Base-by-base conservation (phyloP, 176 grass and related monocot species). In the Puccinellia tenuiflora region DNA sequence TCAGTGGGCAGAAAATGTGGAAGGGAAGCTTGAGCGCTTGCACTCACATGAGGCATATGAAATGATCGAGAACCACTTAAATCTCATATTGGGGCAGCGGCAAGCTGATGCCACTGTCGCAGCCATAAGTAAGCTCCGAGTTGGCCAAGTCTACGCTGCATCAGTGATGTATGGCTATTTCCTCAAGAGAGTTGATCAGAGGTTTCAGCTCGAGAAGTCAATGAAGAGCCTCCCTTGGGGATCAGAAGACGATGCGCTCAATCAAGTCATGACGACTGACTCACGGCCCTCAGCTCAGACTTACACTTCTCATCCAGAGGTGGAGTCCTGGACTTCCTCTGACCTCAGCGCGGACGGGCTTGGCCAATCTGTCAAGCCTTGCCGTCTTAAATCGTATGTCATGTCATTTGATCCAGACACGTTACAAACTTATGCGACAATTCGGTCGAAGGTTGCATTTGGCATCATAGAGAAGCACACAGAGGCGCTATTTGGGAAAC, bases 121-220 rank as follows among this genome's bases (percentile, higher is more conserved):
- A 2, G 85, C 96, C 63, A 94, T 99, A 85, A 96, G 96, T 78
- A 99, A 96, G 88, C 96, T 99, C 87, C 88, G 93, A 11, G 93
- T 96, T 57, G 93, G 93, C 17, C 96, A 96, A 45, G 93, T 99
- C 37, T 99, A 99, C 61, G 93, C 96, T 76, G 96, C 96, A 81
- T 99, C 96, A 22, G 93, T 96, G 33, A 99, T 99, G 89, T 99
- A 96, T 71, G 96, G 96, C 9, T 99, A 99, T 68, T 99, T 96
- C 85, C 93, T 99, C 37, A 99, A 94, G 88, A 81, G 96, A 76
- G 91, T 99, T 18, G 96, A 99, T 78, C 85, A 96, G 73, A 88
- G 96, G 24, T 99, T 99, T 82, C 96, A 99, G 57, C 96, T 99
- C 0, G 96, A 99, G 83, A 96, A 96, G 69, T 89, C 93, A 5